Evolutionary conservation across 345 rosid species (phyloP).

Genomic region (Populus simonii): DNA sequence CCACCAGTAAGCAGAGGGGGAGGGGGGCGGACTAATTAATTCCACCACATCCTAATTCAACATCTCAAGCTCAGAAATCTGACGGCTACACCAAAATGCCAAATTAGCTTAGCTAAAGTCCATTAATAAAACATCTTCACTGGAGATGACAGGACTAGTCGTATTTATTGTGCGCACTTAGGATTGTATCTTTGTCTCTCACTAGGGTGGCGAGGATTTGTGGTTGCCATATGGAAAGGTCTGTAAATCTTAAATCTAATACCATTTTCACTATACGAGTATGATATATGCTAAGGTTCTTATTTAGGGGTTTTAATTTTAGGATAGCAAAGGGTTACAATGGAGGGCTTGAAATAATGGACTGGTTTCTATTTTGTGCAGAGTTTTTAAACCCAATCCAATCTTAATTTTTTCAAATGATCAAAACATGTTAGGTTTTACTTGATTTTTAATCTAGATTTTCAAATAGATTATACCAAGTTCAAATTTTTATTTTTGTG

Average conservation of each 20-base stretch:
- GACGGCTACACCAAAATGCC: background rate
- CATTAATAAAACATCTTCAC: background rate
- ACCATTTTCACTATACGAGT: background rate
- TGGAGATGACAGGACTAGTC: background rate
- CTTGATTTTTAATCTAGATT: too few species aligned
- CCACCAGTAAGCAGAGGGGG: slow-evolving; percentile 7
- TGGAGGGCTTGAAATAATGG: too few species aligned
- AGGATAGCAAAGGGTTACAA: background rate
- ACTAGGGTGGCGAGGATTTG: background rate
- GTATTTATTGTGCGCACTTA: background rate
- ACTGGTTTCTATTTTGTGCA: too few species aligned
- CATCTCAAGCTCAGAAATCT: background rate
- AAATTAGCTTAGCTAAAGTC: background rate
- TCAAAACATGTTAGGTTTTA: too few species aligned
- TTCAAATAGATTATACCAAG: too few species aligned
- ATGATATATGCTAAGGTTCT: background rate
- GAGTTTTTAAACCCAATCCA: too few species aligned
- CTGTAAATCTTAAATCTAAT: background rate
- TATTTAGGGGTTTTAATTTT: background rate
- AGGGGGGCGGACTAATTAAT: slow-evolving; percentile 17
- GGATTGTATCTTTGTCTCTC: background rate
- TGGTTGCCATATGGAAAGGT: background rate
- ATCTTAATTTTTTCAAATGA: too few species aligned
- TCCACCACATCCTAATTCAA: background rate
- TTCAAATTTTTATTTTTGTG: too few species aligned